phyloP scores from a whole-genome alignment of 2,329 filamentous ascomycete species.

The Aspergillus ochraceus region DNA sequence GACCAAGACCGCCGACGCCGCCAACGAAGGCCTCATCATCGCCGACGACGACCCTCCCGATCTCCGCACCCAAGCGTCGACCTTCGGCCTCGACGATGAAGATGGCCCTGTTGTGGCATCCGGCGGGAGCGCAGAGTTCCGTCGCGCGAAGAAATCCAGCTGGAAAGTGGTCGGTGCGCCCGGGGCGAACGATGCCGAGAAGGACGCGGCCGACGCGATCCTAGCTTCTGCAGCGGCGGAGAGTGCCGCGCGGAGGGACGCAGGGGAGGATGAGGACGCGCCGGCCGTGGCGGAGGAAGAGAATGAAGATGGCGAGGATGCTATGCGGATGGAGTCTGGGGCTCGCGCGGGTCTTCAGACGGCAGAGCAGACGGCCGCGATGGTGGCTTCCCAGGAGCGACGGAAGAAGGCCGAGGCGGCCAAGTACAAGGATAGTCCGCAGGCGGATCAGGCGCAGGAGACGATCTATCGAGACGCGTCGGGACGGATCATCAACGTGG shows the following conservation, averaged over 20 bases:
- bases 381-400: slow-evolving; percentile 65
- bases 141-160: slow-evolving; percentile 72
- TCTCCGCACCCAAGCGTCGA: slow-evolving; percentile 30
- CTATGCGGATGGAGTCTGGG: slow-evolving; percentile 78
- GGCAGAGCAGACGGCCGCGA: slow-evolving; percentile 72
- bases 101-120: slow-evolving; percentile 34
- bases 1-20: slow-evolving; percentile 48
- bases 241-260: slow-evolving; percentile 53
- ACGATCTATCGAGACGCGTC: slow-evolving; percentile 95
- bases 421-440: slow-evolving; percentile 38
- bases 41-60: slow-evolving; percentile 43
- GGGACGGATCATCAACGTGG: slow-evolving; percentile 88
- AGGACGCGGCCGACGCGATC: slow-evolving; percentile 75
- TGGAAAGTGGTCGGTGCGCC: slow-evolving; percentile 67
- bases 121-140: slow-evolving; percentile 54
- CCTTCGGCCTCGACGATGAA: slow-evolving; percentile 35
- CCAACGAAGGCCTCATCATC: slow-evolving; percentile 41
- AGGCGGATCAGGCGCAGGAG: slow-evolving; percentile 60
- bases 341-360: slow-evolving; percentile 85
- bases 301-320: slow-evolving; percentile 32
- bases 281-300: slow-evolving; percentile 45
- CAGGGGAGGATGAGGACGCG: slow-evolving; percentile 53
- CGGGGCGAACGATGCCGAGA: slow-evolving; percentile 41
- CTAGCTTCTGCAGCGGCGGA: slow-evolving; percentile 72
- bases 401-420: slow-evolving; percentile 49